Base-by-base conservation (phyloP, 352 stramenopile species). In the Blastocystis sp. region DNA sequence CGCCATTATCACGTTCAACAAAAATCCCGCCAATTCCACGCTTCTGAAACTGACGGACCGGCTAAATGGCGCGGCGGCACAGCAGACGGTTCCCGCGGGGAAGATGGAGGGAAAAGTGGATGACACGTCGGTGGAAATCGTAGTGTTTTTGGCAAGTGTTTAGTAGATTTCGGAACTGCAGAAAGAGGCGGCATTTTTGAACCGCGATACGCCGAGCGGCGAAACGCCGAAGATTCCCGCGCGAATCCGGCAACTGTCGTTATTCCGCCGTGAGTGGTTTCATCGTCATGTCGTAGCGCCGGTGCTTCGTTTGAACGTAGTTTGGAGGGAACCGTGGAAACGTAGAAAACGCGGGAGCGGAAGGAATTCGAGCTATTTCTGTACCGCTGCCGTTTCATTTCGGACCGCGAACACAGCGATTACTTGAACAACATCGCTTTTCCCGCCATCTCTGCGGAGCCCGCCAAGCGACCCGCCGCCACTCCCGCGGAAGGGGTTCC, bases 311-410 rank as follows among this genome's bases (percentile, higher is more conserved):
- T 63, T 81, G 69, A 61, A 48, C 9, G 69, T 81, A 61, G 18
- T 51, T 8, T 40, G 24, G 42, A 29, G 14, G 6, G 4, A 7
- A 16, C 57, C 6, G 34, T 49, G 0, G 21, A 40, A 11, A 16
- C 9, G 16, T 81, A 81, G 69, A 81, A 81, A 42, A 81, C 69
- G 27, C 36, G 32, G n/a, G 69, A 81, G 40, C 32, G 61, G 46
- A 81, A 81, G 51, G 46, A 49, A 0, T 81, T 81, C 46, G 69
- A 81, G 32, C 51, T 65, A 1, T 81, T 81, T 61, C 69, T 81
- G 21, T 64, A 65, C 36, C 69, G 69, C 11, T 81, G 21, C 8
- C 29, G 40, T 7, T 81, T 63, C 51, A 61, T 81, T 27, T 49
- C 69, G 29, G 69, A 81, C 8, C 29, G 38, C 44, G 69, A 81